phyloP scores from a whole-genome alignment of 352 stramenopile genomes.

The Hyaloperonospora brassicae region DNA sequence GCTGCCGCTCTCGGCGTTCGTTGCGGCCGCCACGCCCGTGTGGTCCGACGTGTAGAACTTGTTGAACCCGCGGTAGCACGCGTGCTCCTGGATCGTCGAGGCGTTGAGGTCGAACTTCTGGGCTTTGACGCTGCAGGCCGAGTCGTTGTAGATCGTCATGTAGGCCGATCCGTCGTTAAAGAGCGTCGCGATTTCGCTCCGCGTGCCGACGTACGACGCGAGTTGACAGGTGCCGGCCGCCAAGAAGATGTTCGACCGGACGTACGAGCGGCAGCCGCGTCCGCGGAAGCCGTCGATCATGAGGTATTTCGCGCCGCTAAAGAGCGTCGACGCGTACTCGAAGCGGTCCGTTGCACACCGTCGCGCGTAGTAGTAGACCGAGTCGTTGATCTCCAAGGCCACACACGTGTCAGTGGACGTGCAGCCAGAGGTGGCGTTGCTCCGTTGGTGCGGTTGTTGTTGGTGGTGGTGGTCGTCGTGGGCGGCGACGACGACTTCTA shows the following conservation, averaged over 20 bases:
- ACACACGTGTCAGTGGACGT: slow-evolving; percentile 19
- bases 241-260: slow-evolving; percentile 26
- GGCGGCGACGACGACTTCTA: slow-evolving; percentile 14
- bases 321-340: slow-evolving; percentile 25
- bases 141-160: slow-evolving; percentile 38
- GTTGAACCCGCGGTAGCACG: slow-evolving; percentile 26
- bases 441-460: no score
- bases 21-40: slow-evolving; percentile 5
- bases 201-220: slow-evolving; percentile 25
- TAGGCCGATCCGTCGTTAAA: slow-evolving; percentile 32
- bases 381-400: slow-evolving; percentile 27
- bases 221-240: slow-evolving; percentile 31
- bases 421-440: background rate
- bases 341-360: slow-evolving; percentile 26
- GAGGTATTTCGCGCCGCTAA: slow-evolving; percentile 30
- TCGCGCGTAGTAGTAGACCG: slow-evolving; percentile 32
- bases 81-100: slow-evolving; percentile 17
- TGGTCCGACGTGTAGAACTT: slow-evolving; percentile 33
- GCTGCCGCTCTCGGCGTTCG: slow-evolving; percentile 5
- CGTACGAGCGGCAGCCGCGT: slow-evolving; percentile 19
- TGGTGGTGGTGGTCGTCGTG: background rate
- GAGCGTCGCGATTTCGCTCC: slow-evolving; percentile 28
- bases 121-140: slow-evolving; percentile 22
- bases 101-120: slow-evolving; percentile 25
- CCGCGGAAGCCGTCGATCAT: slow-evolving; percentile 32